Conservation (phyloP, 2,329 filamentous ascomycete species). For the Fusarium proliferatum region DNA sequence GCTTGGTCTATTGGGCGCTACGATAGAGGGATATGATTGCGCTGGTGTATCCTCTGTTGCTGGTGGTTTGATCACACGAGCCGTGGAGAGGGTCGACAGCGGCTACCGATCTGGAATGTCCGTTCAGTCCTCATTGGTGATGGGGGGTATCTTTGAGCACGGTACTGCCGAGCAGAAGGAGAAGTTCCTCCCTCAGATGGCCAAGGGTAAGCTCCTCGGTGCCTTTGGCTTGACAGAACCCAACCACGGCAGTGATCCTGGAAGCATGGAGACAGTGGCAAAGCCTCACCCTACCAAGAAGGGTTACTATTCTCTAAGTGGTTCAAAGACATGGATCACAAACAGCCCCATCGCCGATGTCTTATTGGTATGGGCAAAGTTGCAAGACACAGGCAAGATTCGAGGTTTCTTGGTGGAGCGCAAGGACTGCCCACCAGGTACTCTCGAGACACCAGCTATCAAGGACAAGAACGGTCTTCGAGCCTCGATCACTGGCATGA, state of each 20-base stretch:
- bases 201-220: conserved; percentile 83
- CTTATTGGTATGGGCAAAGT: conserved; percentile 90
- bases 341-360: conserved; percentile 92
- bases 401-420: conserved; percentile 92
- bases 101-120: conserved; percentile 94
- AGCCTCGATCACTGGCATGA: conserved; percentile 97
- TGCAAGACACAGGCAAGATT: conserved; percentile 92
- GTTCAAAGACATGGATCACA: conserved; percentile 94
- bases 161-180: conserved; percentile 90
- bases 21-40: conserved; percentile 88
- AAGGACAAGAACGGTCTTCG: conserved; percentile 96
- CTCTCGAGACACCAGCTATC: conserved; percentile 89
- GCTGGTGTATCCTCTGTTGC: conserved; percentile 89
- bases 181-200: conserved; percentile 81
- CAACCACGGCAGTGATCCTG: conserved; percentile 92
- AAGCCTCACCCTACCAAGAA: conserved; percentile 85
- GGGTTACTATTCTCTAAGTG: conserved; percentile 82
- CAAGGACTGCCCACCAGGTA: conserved; percentile 84
- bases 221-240: conserved; percentile 93
- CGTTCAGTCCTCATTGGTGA: conserved; percentile 90
- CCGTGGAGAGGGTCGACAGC: conserved; percentile 90
- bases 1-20: conserved; percentile 86
- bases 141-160: conserved; percentile 92
- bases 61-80: conserved; percentile 88
- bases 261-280: conserved; percentile 90